A percentile compares a stretch with the other conserved stretches of the same genome.
phyloP scores from a whole-genome alignment of 805 yeast species.

The Yamadazyma scolyti region DNA sequence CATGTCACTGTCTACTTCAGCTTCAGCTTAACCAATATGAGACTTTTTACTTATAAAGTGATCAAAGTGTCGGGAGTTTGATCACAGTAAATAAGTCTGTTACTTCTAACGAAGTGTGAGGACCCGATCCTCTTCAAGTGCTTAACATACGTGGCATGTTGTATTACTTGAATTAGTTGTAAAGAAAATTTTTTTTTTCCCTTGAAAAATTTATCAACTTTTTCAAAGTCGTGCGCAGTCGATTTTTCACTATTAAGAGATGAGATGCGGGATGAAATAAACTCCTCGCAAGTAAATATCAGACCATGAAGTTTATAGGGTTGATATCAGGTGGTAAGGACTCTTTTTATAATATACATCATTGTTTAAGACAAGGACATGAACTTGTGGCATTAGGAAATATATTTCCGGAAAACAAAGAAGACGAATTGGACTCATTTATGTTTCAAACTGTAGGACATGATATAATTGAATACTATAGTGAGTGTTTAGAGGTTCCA shows the following conservation, averaged over 20 bases:
- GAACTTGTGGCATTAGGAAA: conserved; percentile 83
- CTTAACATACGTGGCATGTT: conserved; percentile 62
- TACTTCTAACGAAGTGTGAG: conserved; percentile 31
- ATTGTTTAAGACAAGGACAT: conserved; percentile 84
- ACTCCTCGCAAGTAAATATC: conserved; percentile 1
- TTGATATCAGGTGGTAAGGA: conserved; percentile 95
- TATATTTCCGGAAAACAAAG: conserved; percentile 44
- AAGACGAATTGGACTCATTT: conserved; percentile 81
- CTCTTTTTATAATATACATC: conserved; percentile 84
- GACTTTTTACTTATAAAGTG: conserved; percentile 29
- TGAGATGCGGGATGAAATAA: conserved; percentile 1
- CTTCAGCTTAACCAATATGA: conserved; percentile 6
- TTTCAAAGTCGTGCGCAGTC: conserved; percentile 2
- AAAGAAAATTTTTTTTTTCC: conserved; percentile 9
- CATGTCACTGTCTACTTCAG: no score
- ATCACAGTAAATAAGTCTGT: conserved; percentile 39
- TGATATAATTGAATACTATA: conserved; percentile 62
- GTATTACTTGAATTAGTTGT: conserved; percentile 8
- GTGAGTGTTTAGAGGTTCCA: conserved; percentile 74
- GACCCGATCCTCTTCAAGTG: conserved; percentile 65
- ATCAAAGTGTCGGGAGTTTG: conserved; percentile 90
- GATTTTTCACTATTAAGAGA: not conserved
- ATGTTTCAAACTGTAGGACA: conserved; percentile 99
- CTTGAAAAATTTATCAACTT: conserved; percentile 3
- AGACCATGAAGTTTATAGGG: conserved; percentile 82